Evolutionary conservation across 345 rosid species (phyloP).

Genomic region (Gynandropsis gynandra): DNA sequence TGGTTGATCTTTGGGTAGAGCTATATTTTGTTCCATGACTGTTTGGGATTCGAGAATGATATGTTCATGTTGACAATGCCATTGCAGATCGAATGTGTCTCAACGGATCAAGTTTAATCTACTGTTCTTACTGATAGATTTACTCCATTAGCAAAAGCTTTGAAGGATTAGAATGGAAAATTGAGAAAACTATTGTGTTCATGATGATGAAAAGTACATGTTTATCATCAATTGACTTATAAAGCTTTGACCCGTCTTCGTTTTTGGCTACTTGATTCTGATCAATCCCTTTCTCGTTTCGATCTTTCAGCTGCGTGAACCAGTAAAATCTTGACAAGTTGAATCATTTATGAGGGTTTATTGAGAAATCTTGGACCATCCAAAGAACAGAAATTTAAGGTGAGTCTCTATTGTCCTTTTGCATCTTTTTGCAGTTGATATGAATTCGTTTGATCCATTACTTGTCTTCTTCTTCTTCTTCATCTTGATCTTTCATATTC

Average conservation of each 20-base stretch:
- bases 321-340: slow-evolving; percentile 16
- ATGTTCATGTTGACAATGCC: no score
- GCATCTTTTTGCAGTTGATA: slow-evolving; percentile 22
- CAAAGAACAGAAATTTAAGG: slow-evolving; percentile 21
- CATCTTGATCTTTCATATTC: no score
- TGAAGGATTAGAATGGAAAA: slow-evolving; percentile 21
- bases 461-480: no score
- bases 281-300: neutral
- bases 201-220: slow-evolving; percentile 12
- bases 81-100: no score
- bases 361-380: slow-evolving; percentile 20
- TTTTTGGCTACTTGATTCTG: slow-evolving; percentile 9
- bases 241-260: slow-evolving; percentile 22
- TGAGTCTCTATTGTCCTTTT: slow-evolving; percentile 29
- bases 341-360: slow-evolving; percentile 12
- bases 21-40: no score
- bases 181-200: slow-evolving; percentile 12
- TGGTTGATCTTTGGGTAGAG: no score
- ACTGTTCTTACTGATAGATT: slow-evolving; percentile 9
- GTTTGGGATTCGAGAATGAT: no score
- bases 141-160: slow-evolving; percentile 6
- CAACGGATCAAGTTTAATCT: no score
- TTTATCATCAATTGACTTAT: slow-evolving; percentile 19
- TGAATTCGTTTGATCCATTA: neutral
- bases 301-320: slow-evolving; percentile 11